Evolutionary conservation across 345 rosid genomes (phyloP).

Genomic region (Aquilaria yunnanensis): DNA sequence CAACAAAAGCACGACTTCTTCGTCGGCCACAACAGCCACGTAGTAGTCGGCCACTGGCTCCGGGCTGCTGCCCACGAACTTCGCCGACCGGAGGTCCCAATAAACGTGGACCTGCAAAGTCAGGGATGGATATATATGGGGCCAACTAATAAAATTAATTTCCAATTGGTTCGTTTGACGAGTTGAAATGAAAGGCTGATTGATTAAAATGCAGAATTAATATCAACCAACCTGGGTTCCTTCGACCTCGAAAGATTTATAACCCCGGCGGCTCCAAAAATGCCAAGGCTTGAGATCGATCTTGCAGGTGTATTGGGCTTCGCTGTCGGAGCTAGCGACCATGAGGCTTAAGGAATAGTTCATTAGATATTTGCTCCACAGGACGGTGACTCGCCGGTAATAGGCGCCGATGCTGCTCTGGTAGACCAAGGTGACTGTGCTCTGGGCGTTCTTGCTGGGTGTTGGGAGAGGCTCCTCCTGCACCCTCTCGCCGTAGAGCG

Average conservation of each 20-base stretch:
- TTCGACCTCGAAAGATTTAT: slow-evolving; percentile 50
- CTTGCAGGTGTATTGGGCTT: slow-evolving; percentile 36
- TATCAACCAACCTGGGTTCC: slow-evolving; percentile 27
- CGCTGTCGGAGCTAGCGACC: slow-evolving; percentile 37
- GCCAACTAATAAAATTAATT: too few relatives aligned
- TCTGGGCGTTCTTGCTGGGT: slow-evolving; percentile 37
- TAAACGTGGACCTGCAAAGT: slow-evolving; percentile 19
- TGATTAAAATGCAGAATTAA: too few relatives aligned
- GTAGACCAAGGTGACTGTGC: slow-evolving; percentile 53
- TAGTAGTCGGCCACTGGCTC: slow-evolving; percentile 75
- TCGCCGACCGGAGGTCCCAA: slow-evolving; percentile 87
- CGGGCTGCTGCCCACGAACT: slow-evolving; percentile 49
- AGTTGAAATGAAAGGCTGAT: too few relatives aligned
- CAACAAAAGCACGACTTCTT: slow-evolving; percentile 73
- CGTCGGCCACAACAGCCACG: slow-evolving; percentile 75
- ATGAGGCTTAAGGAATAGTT: slow-evolving; percentile 44
- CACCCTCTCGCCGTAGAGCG: slow-evolving; percentile 31
- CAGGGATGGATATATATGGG: too few relatives aligned
- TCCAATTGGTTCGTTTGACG: too few relatives aligned
- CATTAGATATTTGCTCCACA: slow-evolving; percentile 60
- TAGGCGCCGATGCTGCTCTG: slow-evolving; percentile 41
- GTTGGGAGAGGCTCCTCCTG: slow-evolving; percentile 33
- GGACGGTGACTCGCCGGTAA: slow-evolving; percentile 42
- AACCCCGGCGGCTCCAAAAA: slow-evolving; percentile 69
- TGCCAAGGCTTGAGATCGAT: slow-evolving; percentile 74